These are phyloP conservation scores for Fraxinus americana DNA, from an alignment of 257 asterid species.

Conservation along the genomic window DNA sequence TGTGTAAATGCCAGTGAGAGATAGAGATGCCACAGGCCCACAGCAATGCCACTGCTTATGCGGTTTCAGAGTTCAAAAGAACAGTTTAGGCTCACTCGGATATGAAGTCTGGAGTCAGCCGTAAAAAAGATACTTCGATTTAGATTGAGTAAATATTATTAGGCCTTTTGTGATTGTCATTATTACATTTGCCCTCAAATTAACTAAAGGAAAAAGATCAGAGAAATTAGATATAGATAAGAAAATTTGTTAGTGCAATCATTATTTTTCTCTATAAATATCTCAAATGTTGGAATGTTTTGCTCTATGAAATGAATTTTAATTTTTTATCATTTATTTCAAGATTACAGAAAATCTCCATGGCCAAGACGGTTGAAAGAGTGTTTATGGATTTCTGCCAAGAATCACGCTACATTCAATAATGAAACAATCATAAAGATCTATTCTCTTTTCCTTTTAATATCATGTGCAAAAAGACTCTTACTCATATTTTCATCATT, in stretches of 20 bases:
- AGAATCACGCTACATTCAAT: neutral
- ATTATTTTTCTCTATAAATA: neutral
- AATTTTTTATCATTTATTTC: neutral
- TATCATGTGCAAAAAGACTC: neutral
- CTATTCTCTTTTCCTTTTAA: neutral
- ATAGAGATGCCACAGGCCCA: conserved; percentile 23
- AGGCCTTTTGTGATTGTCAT: neutral
- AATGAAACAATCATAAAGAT: neutral
- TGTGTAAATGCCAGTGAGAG: neutral
- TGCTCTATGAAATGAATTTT: neutral
- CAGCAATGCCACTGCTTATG: conserved; percentile 37
- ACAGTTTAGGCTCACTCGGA: conserved; percentile 43
- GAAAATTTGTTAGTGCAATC: neutral
- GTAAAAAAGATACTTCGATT: neutral
- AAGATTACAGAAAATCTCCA: neutral
- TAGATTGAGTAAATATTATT: neutral
- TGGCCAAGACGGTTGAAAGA: neutral
- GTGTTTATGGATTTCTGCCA: neutral
- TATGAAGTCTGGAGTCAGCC: conserved; percentile 5
- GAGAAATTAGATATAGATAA: neutral
- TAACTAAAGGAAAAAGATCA: neutral
- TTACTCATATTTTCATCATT: neutral
- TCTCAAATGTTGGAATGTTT: neutral
- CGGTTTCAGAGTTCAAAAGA: conserved; percentile 51
- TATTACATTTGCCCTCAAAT: neutral